These are phyloP conservation scores for Metarhizium guizhouense DNA, from an alignment of 2,329 filamentous ascomycete genomes.

Conservation along the genomic window DNA sequence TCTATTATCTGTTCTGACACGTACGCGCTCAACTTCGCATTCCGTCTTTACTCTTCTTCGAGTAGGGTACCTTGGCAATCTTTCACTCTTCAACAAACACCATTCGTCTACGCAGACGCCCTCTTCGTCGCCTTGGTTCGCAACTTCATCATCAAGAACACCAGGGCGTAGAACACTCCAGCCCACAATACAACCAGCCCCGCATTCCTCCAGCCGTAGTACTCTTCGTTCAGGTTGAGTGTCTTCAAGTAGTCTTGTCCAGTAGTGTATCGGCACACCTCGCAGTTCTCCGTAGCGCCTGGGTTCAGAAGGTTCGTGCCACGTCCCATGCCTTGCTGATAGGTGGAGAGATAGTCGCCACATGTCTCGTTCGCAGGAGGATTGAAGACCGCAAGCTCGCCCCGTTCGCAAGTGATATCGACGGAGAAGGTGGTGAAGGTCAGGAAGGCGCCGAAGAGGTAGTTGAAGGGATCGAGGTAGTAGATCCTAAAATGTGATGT, in stretches of 20 bases:
- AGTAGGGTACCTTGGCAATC: not conserved
- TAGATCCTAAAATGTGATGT: conserved; percentile 34
- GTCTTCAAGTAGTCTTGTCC: conserved; percentile 52
- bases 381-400: conserved; percentile 43
- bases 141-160: conserved; percentile 38
- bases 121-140: conserved; percentile 39
- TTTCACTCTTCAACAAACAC: not conserved
- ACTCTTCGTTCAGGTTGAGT: conserved; percentile 51
- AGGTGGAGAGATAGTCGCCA: conserved; percentile 49
- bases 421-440: conserved; percentile 41
- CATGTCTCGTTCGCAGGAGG: conserved; percentile 44
- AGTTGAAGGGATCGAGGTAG: conserved; percentile 53
- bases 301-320: conserved; percentile 50
- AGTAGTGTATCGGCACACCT: conserved; percentile 50
- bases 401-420: conserved; percentile 34
- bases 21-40: not conserved
- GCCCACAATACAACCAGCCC: conserved; percentile 38
- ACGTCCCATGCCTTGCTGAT: conserved; percentile 29
- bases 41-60: not conserved
- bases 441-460: conserved; percentile 48
- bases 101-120: conserved; percentile 14
- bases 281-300: conserved; percentile 43
- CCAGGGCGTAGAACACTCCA: conserved; percentile 43
- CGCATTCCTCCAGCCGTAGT: conserved; percentile 58
- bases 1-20: not conserved